Percentiles rank a stretch among this genome's conserved stretches.
These are phyloP conservation scores for Noccaea caerulescens DNA, from an alignment of 345 rosid genomes.

Conservation along the genomic window DNA sequence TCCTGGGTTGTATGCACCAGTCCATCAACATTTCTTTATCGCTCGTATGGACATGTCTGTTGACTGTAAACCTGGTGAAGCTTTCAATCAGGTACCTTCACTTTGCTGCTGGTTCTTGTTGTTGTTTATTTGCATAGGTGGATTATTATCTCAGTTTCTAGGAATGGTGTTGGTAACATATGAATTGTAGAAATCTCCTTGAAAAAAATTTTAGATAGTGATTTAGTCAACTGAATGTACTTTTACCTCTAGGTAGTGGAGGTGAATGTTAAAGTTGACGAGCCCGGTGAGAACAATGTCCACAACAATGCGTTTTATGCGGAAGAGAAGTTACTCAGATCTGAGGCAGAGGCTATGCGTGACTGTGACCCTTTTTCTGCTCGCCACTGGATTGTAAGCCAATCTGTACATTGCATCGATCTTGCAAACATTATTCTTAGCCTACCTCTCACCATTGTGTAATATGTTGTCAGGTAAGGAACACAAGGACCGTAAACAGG, in stretches of 20 bases:
- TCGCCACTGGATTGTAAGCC: constrained; percentile 91
- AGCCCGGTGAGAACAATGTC: constrained; percentile 78
- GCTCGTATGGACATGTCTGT: constrained; percentile 95
- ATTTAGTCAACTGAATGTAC: constrained; percentile 1
- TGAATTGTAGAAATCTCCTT: not conserved
- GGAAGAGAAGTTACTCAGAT: constrained; percentile 71
- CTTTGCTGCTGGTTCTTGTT: not conserved
- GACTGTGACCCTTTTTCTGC: constrained; percentile 79
- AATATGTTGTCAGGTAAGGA: constrained; percentile 65
- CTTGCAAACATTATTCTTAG: not conserved
- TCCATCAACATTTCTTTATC: constrained; percentile 91
- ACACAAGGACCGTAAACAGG: constrained; percentile 85
- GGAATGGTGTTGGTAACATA: constrained; percentile 22
- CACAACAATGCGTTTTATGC: constrained; percentile 92
- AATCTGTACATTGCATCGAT: constrained; percentile 28
- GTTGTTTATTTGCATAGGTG: not conserved
- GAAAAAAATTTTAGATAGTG: too few relatives aligned
- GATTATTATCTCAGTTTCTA: constrained; percentile 22
- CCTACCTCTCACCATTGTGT: not conserved
- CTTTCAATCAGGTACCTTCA: constrained; percentile 72
- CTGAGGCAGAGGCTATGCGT: constrained; percentile 82
- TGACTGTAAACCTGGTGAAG: constrained; percentile 90
- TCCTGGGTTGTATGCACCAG: constrained; percentile 89
- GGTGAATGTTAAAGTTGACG: constrained; percentile 73
- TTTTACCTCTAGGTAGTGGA: constrained; percentile 73